Percentiles rank a stretch among this genome's conserved stretches.
phyloP scores from a whole-genome alignment of 108 stramenopile genomes.

The Fragilaria radians region DNA sequence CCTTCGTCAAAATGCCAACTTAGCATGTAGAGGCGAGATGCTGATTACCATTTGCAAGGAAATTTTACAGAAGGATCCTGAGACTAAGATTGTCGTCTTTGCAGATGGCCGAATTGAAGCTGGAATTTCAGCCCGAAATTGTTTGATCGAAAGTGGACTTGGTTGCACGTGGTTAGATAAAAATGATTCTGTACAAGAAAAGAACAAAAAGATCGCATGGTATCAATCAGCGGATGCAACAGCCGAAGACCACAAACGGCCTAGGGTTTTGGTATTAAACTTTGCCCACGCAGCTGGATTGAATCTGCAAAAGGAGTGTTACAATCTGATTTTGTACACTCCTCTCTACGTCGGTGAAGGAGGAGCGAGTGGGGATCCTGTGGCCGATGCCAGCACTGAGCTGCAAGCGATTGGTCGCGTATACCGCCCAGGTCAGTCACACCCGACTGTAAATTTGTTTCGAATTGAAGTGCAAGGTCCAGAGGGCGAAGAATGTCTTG shows the following conservation, averaged over 20 bases:
- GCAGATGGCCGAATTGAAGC: conserved; percentile 51
- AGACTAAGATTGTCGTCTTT: conserved; percentile 75
- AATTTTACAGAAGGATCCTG: conserved; percentile 36
- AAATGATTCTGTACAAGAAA: conserved; percentile 36
- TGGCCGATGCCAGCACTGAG: conserved; percentile 64
- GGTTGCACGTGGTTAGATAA: conserved; percentile 46
- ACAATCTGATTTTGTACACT: conserved; percentile 59
- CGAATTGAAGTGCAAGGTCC: conserved; percentile 57
- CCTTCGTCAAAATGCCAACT: conserved; percentile 39
- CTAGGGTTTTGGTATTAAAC: conserved; percentile 52
- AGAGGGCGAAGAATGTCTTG: conserved; percentile 53
- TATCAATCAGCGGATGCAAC: conserved; percentile 63
- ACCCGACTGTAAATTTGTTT: conserved; percentile 38
- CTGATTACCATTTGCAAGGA: conserved; percentile 35
- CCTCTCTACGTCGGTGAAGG: conserved; percentile 58
- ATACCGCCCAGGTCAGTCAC: conserved; percentile 53
- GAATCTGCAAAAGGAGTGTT: conserved; percentile 66
- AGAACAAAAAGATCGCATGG: conserved; percentile 63
- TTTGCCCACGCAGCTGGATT: conserved; percentile 69
- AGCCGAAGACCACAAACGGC: conserved; percentile 52
- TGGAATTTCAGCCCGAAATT: conserved; percentile 24
- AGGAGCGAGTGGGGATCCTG: conserved; percentile 39
- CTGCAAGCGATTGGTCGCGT: conserved; percentile 73
- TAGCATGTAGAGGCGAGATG: conserved; percentile 26
- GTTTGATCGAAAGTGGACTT: conserved; percentile 14